These are phyloP conservation scores for Goffeauzyma gilvescens DNA, from an alignment of 768 basidiomycete genomes.

Conservation along the genomic window DNA sequence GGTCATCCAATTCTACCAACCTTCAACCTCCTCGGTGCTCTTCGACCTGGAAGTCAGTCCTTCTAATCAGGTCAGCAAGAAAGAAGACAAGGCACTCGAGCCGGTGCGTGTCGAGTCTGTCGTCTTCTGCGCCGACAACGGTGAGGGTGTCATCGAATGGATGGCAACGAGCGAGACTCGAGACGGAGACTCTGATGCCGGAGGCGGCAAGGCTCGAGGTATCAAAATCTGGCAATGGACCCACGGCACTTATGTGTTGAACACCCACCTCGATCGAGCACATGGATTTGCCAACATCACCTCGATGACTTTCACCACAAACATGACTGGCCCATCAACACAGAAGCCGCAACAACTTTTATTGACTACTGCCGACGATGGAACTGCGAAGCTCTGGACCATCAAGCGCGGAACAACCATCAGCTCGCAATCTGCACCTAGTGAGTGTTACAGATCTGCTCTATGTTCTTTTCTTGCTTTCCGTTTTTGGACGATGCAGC, in stretches of 20 bases:
- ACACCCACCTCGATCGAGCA: slow-evolving; percentile 73
- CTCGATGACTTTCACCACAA: slow-evolving; percentile 43
- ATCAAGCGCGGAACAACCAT: slow-evolving; percentile 36
- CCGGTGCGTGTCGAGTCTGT: slow-evolving; percentile 55
- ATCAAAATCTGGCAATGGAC: slow-evolving; percentile 88
- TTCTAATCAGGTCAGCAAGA: slow-evolving; percentile 69
- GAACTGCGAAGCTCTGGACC: slow-evolving; percentile 63
- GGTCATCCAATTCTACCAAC: slow-evolving; percentile 79
- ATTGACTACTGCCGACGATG: slow-evolving; percentile 52
- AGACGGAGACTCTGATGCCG: slow-evolving; percentile 47
- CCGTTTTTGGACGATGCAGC: too few relatives aligned
- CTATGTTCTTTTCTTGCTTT: not conserved
- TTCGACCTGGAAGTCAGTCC: slow-evolving; percentile 84
- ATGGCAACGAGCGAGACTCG: slow-evolving; percentile 76
- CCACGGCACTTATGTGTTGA: slow-evolving; percentile 41
- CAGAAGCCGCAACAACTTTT: slow-evolving; percentile 38
- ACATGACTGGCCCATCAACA: slow-evolving; percentile 13
- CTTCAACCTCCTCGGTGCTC: slow-evolving; percentile 46
- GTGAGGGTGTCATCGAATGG: slow-evolving; percentile 48
- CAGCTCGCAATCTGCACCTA: slow-evolving; percentile 39
- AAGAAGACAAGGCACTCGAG: slow-evolving; percentile 57
- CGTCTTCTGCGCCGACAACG: slow-evolving; percentile 34
- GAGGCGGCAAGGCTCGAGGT: slow-evolving; percentile 42
- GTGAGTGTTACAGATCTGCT: slow-evolving; percentile 32
- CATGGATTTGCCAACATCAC: slow-evolving; percentile 52